These are phyloP conservation scores for Aspergillus tubingensis DNA, from an alignment of 2,329 filamentous ascomycete species.

Conservation along the genomic window DNA sequence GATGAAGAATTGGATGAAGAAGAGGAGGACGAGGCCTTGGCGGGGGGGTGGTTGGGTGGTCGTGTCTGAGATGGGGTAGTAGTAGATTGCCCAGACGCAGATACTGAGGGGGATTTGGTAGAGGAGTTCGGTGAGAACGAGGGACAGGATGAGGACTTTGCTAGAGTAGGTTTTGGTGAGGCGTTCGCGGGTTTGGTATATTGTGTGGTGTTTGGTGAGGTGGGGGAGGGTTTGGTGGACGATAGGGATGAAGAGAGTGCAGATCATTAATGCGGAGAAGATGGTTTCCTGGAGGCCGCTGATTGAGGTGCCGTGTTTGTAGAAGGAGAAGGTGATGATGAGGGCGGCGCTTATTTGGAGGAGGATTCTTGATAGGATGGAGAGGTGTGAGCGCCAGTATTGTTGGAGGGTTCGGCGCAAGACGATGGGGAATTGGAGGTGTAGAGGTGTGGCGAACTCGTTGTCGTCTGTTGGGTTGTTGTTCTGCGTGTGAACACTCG, in stretches of 20 bases:
- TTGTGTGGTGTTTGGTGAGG: slow-evolving; percentile 75
- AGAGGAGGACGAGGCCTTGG: slow-evolving; percentile 75
- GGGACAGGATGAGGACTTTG: slow-evolving; percentile 80
- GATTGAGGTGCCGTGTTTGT: slow-evolving; percentile 66
- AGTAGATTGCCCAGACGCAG: slow-evolving; percentile 77
- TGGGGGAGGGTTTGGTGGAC: slow-evolving; percentile 66
- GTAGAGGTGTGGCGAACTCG: slow-evolving; percentile 77
- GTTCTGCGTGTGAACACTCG: slow-evolving; percentile 54
- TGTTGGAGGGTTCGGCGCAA: slow-evolving; percentile 77
- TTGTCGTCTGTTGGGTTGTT: slow-evolving; percentile 54
- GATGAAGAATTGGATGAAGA: slow-evolving; percentile 72
- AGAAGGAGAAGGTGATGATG: slow-evolving; percentile 83
- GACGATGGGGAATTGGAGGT: slow-evolving; percentile 65
- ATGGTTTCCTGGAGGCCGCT: slow-evolving; percentile 83
- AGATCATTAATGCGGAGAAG: slow-evolving; percentile 79
- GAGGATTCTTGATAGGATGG: slow-evolving; percentile 77
- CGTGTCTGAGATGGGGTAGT: slow-evolving; percentile 69
- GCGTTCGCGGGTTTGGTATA: slow-evolving; percentile 83
- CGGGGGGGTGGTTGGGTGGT: slow-evolving; percentile 62
- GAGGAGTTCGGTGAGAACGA: slow-evolving; percentile 80
- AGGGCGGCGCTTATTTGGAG: slow-evolving; percentile 65
- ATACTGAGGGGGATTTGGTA: slow-evolving; percentile 76
- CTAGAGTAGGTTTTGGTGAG: slow-evolving; percentile 83
- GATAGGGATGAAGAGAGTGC: slow-evolving; percentile 64
- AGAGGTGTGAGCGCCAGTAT: slow-evolving; percentile 83